A percentile compares a stretch with the other conserved stretches of the same genome.
phyloP scores from a whole-genome alignment of 1,139 yeast species.

The Yamadazyma pseudoaaseri region DNA sequence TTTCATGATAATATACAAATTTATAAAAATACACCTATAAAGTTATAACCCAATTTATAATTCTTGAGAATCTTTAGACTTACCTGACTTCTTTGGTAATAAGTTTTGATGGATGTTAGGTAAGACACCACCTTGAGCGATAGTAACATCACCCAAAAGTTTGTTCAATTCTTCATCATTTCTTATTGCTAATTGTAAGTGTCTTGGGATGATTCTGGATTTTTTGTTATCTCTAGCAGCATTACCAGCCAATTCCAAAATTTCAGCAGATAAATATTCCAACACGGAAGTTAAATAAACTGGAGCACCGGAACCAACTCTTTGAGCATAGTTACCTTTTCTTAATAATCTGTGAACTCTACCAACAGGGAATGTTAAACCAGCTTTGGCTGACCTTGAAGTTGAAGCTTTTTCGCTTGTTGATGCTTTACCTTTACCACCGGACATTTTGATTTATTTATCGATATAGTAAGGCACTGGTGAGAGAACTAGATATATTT shows the following conservation, averaged over 20 bases:
- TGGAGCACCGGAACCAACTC: constrained; percentile 99
- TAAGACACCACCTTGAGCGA: constrained; percentile 97
- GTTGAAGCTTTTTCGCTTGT: constrained; percentile 90
- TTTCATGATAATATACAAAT: constrained; percentile 5
- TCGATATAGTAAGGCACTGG: constrained; percentile 5
- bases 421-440: constrained; percentile 99
- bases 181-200: constrained; percentile 96
- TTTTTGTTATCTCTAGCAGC: constrained; percentile 98
- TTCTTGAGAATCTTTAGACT: constrained; percentile 80
- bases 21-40: constrained; percentile 6
- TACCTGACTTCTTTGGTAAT: constrained; percentile 89
- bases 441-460: constrained; percentile 64
- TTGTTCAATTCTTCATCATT: constrained; percentile 97
- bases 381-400: constrained; percentile 98
- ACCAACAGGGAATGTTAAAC: constrained; percentile 99
- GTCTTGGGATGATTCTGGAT: constrained; percentile 98
- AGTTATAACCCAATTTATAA: constrained; percentile 43
- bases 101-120: constrained; percentile 96
- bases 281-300: constrained; percentile 94
- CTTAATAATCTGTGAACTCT: constrained; percentile 97
- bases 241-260: constrained; percentile 96
- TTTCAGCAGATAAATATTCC: constrained; percentile 96
- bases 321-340: constrained; percentile 98
- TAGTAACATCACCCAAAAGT: constrained; percentile 58
- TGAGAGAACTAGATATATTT: constrained; percentile 5